These are phyloP conservation scores for Talaromyces sp. DNA, from an alignment of 2,329 filamentous ascomycete genomes.

Conservation along the genomic window DNA sequence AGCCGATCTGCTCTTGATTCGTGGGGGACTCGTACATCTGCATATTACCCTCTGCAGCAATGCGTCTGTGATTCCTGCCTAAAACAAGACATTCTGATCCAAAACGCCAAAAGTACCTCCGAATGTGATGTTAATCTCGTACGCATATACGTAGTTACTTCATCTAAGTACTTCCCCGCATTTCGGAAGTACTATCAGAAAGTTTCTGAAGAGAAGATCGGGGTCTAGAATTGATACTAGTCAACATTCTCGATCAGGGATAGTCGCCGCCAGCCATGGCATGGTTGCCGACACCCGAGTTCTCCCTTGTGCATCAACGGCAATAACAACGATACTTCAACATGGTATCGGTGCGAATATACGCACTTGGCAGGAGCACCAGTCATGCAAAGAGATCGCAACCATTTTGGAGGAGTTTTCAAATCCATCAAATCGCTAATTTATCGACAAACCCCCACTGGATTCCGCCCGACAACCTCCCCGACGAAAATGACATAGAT, in stretches of 20 bases:
- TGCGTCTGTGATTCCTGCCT: too few species aligned
- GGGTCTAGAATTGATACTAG: neutral
- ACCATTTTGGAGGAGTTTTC: neutral
- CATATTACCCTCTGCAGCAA: too few species aligned
- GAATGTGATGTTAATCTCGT: neutral
- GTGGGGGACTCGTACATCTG: neutral
- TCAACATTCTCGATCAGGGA: neutral
- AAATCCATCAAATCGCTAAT: neutral
- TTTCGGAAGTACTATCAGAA: neutral
- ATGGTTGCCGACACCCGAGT: neutral
- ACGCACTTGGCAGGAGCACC: neutral
- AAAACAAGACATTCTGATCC: neutral
- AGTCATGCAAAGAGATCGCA: neutral
- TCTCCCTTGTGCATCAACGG: neutral
- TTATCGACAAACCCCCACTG: conserved; percentile 18
- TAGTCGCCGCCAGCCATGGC: neutral
- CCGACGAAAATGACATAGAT: conserved; percentile 34
- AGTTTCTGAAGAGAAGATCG: neutral
- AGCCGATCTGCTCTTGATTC: neutral
- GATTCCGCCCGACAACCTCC: conserved; percentile 28
- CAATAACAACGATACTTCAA: neutral
- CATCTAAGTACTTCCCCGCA: neutral
- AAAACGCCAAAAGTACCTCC: neutral
- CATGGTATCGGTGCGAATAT: neutral
- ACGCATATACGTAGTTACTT: neutral